Percentiles rank a stretch among this genome's conserved stretches.
phyloP scores from a whole-genome alignment of 352 stramenopile species.

The Phytophthora cryptogea region DNA sequence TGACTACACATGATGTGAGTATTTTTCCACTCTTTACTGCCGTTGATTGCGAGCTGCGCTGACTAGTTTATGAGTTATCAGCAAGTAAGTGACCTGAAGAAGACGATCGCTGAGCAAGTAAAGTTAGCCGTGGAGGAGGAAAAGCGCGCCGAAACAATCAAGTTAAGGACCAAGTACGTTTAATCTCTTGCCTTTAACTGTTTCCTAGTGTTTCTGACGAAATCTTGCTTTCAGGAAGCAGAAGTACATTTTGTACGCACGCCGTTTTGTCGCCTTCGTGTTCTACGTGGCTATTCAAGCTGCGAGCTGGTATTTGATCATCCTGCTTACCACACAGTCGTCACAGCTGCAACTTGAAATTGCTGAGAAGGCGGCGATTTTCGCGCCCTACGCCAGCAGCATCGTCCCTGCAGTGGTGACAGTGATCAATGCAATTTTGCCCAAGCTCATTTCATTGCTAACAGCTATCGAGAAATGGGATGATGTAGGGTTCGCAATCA shows the following conservation, averaged over 20 bases:
- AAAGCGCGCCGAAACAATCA: constrained; percentile 51
- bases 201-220: background rate
- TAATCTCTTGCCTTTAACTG: background rate
- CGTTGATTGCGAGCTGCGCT: background rate
- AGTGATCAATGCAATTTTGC: constrained; percentile 75
- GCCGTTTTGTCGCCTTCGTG: constrained; percentile 51
- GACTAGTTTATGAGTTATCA: constrained; percentile 17
- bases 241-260: constrained; percentile 57
- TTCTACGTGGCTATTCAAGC: constrained; percentile 71
- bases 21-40: background rate
- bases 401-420: constrained; percentile 76
- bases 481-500: constrained; percentile 78
- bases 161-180: constrained; percentile 49
- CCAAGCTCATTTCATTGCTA: constrained; percentile 64
- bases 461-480: constrained; percentile 81
- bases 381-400: constrained; percentile 60
- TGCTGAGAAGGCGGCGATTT: constrained; percentile 39
- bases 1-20: constrained; percentile 47
- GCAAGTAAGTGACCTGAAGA: constrained; percentile 63
- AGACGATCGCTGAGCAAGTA: constrained; percentile 64
- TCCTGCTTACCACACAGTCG: constrained; percentile 72
- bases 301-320: constrained; percentile 73
- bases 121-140: constrained; percentile 64
- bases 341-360: constrained; percentile 58
- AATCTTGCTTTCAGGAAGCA: constrained; percentile 39